Evolutionary conservation across 2,329 filamentous ascomycete genomes (phyloP).

Genomic region (Colletotrichum tabaci): DNA sequence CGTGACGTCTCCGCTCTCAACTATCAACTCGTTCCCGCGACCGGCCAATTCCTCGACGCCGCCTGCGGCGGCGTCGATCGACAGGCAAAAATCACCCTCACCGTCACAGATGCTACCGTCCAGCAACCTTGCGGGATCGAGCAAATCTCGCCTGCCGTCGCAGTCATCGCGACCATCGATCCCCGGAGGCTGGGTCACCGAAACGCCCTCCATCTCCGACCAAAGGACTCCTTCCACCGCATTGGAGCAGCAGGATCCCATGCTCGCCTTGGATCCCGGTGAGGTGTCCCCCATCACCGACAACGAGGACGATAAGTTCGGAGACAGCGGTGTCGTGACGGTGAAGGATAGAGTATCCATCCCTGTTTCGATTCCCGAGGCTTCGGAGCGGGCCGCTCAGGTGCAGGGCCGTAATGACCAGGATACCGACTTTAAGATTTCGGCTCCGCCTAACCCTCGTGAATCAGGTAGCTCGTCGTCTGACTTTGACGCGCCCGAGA

Average conservation of each 20-base stretch:
- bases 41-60: constrained; percentile 4
- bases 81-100: neutral
- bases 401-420: neutral
- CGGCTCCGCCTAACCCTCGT: constrained; percentile 44
- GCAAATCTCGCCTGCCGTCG: constrained; percentile 16
- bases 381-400: constrained; percentile 13
- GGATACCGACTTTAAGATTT: constrained; percentile 27
- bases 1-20: constrained; percentile 15
- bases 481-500: constrained; percentile 53
- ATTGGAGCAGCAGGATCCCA: constrained; percentile 9
- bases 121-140: constrained; percentile 3
- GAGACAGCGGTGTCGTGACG: constrained; percentile 1
- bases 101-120: constrained; percentile 3
- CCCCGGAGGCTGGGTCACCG: constrained; percentile 53
- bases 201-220: constrained; percentile 38
- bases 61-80: neutral
- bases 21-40: constrained; percentile 10
- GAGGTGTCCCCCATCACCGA: constrained; percentile 45
- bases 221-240: constrained; percentile 15
- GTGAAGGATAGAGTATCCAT: constrained; percentile 26
- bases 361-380: constrained; percentile 17
- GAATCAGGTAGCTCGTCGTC: constrained; percentile 45
- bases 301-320: constrained; percentile 33
- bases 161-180: constrained; percentile 45
- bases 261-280: constrained; percentile 20